Percentiles rank a stretch among this genome's conserved stretches.
Conservation (phyloP, 1,139 yeast genomes). For the Wickerhamomyces sp. region DNA sequence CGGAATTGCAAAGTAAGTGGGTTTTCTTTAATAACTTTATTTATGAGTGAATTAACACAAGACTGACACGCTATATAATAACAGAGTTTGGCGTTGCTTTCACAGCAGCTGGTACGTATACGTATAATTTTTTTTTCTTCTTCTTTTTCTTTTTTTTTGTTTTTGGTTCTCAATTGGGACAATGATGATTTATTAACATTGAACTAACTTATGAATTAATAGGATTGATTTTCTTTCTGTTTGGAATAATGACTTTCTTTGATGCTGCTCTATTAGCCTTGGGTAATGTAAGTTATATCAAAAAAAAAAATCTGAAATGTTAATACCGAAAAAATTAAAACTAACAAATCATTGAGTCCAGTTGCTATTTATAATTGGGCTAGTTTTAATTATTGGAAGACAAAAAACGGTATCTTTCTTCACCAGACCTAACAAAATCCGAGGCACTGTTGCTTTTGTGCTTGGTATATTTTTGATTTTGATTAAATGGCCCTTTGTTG, state of each 20-base stretch:
- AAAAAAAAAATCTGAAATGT: slow-evolving; percentile 29
- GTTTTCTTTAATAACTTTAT: neutral
- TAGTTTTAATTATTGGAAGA: slow-evolving; percentile 81
- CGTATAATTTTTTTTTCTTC: too few species aligned
- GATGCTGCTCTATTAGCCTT: slow-evolving; percentile 87
- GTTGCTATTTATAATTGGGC: slow-evolving; percentile 68
- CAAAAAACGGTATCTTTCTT: slow-evolving; percentile 80
- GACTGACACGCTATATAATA: slow-evolving; percentile 6
- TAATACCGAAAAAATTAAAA: neutral
- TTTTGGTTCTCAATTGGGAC: too few species aligned
- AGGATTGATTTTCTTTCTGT: slow-evolving; percentile 58
- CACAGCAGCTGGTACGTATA: neutral
- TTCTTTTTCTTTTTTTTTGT: too few species aligned
- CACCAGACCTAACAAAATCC: slow-evolving; percentile 77
- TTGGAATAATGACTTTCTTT: slow-evolving; percentile 82
- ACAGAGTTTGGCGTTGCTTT: slow-evolving; percentile 67
- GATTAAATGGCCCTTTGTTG: slow-evolving; percentile 72
- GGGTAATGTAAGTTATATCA: slow-evolving; percentile 40
- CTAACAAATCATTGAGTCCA: neutral
- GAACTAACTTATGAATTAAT: slow-evolving; percentile 34
- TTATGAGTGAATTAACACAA: neutral
- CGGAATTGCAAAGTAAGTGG: slow-evolving; percentile 64
- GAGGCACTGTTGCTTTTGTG: slow-evolving; percentile 79
- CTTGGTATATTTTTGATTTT: slow-evolving; percentile 74
- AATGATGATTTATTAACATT: too few species aligned